Conservation (phyloP, 805 yeast species). For the Kazachstania taianensis region DNA sequence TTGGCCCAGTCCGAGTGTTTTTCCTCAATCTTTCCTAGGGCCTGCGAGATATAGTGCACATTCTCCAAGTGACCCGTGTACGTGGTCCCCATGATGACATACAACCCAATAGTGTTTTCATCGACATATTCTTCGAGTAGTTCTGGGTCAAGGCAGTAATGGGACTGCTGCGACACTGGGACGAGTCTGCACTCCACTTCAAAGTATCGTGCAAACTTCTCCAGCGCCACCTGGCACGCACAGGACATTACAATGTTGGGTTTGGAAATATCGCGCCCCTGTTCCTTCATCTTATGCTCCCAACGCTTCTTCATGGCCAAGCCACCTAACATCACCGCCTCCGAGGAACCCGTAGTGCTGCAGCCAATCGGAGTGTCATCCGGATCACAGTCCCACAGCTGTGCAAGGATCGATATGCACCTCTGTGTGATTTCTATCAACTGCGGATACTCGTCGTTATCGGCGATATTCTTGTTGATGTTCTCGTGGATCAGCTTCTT, state of each 20-base stretch:
- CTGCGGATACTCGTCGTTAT: constrained; percentile 88
- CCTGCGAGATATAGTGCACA: constrained; percentile 47
- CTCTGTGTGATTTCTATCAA: constrained; percentile 69
- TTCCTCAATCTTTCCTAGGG: constrained; percentile 57
- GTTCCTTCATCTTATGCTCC: constrained; percentile 56
- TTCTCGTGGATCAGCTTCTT: constrained; percentile 53
- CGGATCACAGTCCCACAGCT: constrained; percentile 68
- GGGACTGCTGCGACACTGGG: constrained; percentile 49
- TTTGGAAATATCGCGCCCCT: constrained; percentile 47
- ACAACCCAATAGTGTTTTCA: constrained; percentile 88
- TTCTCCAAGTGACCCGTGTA: constrained; percentile 89
- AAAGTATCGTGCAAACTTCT: constrained; percentile 87
- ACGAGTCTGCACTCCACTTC: constrained; percentile 80
- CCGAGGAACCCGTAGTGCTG: constrained; percentile 90
- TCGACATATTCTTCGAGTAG: constrained; percentile 58
- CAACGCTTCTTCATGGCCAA: constrained; percentile 84
- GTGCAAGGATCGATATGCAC: constrained; percentile 69
- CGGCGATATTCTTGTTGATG: constrained; percentile 80
- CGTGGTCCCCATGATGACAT: constrained; percentile 82
- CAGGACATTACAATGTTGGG: constrained; percentile 90
- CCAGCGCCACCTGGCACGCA: constrained; percentile 89
- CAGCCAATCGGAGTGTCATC: constrained; percentile 55
- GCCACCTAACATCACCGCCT: constrained; percentile 90
- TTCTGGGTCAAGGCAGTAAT: constrained; percentile 54
- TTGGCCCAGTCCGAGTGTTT: constrained; percentile 23